phyloP scores from a whole-genome alignment of 371 early-diverging fungal genomes.

The Mortierella sp. region DNA sequence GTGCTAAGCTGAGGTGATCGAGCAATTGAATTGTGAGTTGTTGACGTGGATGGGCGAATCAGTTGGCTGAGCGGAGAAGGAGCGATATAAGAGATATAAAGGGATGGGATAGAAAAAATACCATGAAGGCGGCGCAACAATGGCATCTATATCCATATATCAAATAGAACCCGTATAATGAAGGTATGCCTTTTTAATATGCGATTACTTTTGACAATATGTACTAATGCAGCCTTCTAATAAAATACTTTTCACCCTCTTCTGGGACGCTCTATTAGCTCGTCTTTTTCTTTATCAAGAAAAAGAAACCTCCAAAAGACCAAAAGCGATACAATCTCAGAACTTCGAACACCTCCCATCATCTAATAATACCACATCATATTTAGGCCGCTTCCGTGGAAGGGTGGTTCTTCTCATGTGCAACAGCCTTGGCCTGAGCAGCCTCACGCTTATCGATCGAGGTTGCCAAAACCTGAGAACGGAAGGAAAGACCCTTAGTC shows the following conservation, averaged over 20 bases:
- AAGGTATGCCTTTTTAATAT: conserved; percentile 4
- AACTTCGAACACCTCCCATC: not conserved
- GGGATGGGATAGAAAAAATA: no score
- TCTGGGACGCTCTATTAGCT: not conserved
- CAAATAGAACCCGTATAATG: not conserved
- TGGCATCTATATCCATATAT: no score
- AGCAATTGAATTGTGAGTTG: no score
- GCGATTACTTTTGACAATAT: conserved; percentile 2
- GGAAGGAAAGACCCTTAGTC: conserved; percentile 90
- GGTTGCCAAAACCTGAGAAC: conserved; percentile 89
- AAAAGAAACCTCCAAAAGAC: not conserved
- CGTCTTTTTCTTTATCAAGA: not conserved
- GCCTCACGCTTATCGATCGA: conserved; percentile 91
- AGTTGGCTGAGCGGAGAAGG: no score
- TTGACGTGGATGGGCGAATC: no score
- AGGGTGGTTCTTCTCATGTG: conserved; percentile 53
- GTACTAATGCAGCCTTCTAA: conserved; percentile 4
- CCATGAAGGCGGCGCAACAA: no score
- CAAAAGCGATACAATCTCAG: not conserved
- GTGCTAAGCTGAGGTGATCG: no score
- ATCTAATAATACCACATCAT: not conserved
- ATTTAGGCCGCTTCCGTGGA: conserved; percentile 27
- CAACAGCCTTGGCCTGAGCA: conserved; percentile 50
- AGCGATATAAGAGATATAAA: no score
- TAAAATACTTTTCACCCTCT: not conserved